phyloP scores from a whole-genome alignment of 164 flowering plant genomes.

The Malania oleifera region DNA sequence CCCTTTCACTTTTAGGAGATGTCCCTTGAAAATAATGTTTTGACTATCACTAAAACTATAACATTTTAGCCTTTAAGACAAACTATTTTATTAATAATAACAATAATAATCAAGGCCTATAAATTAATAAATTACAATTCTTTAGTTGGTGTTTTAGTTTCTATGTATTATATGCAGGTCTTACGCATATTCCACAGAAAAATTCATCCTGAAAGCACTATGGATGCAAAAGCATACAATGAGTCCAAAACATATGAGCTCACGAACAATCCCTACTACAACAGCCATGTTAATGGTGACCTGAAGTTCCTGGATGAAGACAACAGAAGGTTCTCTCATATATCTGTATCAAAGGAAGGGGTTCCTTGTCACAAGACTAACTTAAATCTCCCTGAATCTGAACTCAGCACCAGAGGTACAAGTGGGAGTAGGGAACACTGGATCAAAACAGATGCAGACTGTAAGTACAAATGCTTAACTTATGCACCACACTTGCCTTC shows the following conservation, averaged over 20 bases:
- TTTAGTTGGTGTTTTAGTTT: too few relatives aligned
- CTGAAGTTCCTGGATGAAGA: conserved; percentile 4
- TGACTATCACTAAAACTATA: too few relatives aligned
- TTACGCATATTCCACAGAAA: conserved; percentile 29
- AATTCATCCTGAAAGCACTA: conserved; percentile 32
- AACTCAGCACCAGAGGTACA: conserved; percentile 8
- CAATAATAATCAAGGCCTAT: too few relatives aligned
- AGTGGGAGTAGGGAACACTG: conserved; percentile 35
- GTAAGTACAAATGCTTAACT: conserved; percentile 32
- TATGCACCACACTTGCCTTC: neutral
- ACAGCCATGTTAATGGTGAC: neutral
- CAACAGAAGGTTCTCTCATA: conserved; percentile 9
- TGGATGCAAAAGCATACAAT: conserved; percentile 12
- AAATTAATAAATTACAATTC: too few relatives aligned
- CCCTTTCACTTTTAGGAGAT: too few relatives aligned
- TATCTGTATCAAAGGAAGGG: conserved; percentile 13
- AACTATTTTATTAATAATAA: neutral
- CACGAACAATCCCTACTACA: conserved; percentile 1
- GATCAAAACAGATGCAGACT: conserved; percentile 58
- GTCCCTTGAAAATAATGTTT: too few relatives aligned
- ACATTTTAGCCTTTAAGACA: too few relatives aligned
- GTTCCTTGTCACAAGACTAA: neutral
- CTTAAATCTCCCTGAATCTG: conserved; percentile 4
- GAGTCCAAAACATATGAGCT: conserved; percentile 5
- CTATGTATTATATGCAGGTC: conserved; percentile 27